Percentiles rank a stretch among this genome's conserved stretches.
These are phyloP conservation scores for Neurospora tetraspora DNA, from an alignment of 495 filamentous ascomycete species.

Conservation along the genomic window DNA sequence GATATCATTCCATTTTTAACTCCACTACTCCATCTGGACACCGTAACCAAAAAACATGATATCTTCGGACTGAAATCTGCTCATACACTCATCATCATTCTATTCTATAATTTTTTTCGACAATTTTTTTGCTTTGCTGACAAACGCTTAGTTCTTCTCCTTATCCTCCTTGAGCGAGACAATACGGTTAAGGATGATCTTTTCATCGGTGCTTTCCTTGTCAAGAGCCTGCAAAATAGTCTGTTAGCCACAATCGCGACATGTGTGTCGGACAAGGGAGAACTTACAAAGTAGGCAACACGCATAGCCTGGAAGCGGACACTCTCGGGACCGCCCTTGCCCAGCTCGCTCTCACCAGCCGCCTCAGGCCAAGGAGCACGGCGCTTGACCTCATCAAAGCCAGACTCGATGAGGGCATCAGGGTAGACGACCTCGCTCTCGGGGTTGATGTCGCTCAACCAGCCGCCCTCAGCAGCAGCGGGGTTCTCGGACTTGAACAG, in stretches of 20 bases:
- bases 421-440: conserved; percentile 69
- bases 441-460: conserved; percentile 75
- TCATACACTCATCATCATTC: background rate
- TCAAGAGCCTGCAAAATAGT: conserved; percentile 46
- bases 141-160: conserved; percentile 44
- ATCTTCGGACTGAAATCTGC: background rate
- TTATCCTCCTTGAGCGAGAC: conserved; percentile 87
- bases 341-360: conserved; percentile 50
- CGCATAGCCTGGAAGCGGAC: conserved; percentile 91
- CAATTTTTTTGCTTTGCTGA: background rate
- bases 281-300: conserved; percentile 67
- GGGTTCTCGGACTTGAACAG: conserved; percentile 86
- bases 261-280: background rate
- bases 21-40: background rate
- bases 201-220: conserved; percentile 63
- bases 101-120: background rate
- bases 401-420: conserved; percentile 73
- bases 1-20: background rate
- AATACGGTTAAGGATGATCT: conserved; percentile 81
- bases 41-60: background rate
- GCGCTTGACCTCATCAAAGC: conserved; percentile 66
- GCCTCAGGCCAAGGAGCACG: conserved; percentile 77
- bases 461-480: conserved; percentile 59
- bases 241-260: conserved; percentile 8
- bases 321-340: conserved; percentile 53